phyloP scores from a whole-genome alignment of 805 yeast genomes.

The Priceomyces castillae region DNA sequence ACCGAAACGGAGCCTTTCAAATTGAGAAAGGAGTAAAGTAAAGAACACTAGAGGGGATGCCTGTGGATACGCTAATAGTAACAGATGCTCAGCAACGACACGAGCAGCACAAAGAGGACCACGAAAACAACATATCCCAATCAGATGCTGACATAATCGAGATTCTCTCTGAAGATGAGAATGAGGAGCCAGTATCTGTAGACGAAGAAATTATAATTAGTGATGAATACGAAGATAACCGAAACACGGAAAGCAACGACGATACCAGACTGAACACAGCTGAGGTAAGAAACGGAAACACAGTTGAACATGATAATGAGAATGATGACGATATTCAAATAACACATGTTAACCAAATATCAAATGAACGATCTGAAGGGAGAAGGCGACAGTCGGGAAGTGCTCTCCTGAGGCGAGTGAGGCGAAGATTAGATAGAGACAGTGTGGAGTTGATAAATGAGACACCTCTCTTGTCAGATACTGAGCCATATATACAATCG shows the following conservation, averaged over 20 bases:
- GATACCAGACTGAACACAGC: neutral
- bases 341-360: constrained; percentile 9
- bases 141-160: constrained; percentile 12
- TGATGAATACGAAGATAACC: constrained; percentile 8
- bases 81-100: neutral
- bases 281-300: neutral
- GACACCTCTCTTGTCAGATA: constrained; percentile 10
- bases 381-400: neutral
- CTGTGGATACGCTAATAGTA: constrained; percentile 1
- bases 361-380: neutral
- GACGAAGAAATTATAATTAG: constrained; percentile 17
- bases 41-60: neutral
- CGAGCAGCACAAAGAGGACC: neutral
- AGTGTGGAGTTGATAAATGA: constrained; percentile 24
- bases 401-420: constrained; percentile 3
- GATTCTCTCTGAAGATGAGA: constrained; percentile 15
- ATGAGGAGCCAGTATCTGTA: constrained; percentile 16
- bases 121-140: constrained; percentile 1
- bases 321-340: constrained; percentile 20
- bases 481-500: constrained; percentile 1
- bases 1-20: too few relatives aligned
- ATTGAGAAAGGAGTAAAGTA: neutral
- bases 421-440: constrained; percentile 10
- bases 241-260: too few relatives aligned
- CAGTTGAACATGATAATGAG: constrained; percentile 2